Base-by-base conservation (phyloP, 1,284 basidiomycete species). In the Volvariella volvacea region DNA sequence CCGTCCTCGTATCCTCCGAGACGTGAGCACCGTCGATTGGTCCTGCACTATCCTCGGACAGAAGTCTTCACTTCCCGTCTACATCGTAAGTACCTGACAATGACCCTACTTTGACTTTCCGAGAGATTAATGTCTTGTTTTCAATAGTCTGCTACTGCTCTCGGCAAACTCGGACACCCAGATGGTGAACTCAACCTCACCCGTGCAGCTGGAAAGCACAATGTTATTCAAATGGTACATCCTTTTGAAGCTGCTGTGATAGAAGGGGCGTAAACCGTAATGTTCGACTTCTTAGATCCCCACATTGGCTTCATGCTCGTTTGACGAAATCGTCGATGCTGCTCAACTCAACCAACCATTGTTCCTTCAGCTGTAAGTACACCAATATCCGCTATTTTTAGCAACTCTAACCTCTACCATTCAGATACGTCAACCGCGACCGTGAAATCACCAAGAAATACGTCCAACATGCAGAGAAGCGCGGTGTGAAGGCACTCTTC, bases 261-360 rank as follows among this genome's bases (percentile, higher is more conserved):
- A 19, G 33, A 42, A 30, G 19, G 8, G 31, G 21, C 41, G 51
- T 31, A 45, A 40, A 12, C 25, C 25, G 25, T 6, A 12, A 28
- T 6, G 6, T 6, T 4, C 19, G 34, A 36, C 15, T 20, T 15
- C 17, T 2, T 49, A 89, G 87, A 90, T 93, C 43, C 88, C 91
- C 1, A 93, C 92, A 1, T 71, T 94, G 21, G 88, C 92, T 0
- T 90, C 87, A 1, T 94, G 90, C 61, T 83, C 83, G 0, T 92
- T 95, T 56, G 92, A 94, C 59, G 89, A 95, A 56, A 80, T 94
- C 47, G 70, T 92, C n/a, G 87, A 92, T 57, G 82, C 78, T 0
- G 83, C 88, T 0, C 62, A 70, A 32, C 80, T 84, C 0, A 79
- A 74, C 1, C 92, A 94, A 65, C 66, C 75, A 1, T 84, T 88